Percentiles rank a stretch among this genome's conserved stretches.
These are phyloP conservation scores for Zalaria sp. DNA, from an alignment of 2,329 filamentous ascomycete genomes.

Conservation along the genomic window DNA sequence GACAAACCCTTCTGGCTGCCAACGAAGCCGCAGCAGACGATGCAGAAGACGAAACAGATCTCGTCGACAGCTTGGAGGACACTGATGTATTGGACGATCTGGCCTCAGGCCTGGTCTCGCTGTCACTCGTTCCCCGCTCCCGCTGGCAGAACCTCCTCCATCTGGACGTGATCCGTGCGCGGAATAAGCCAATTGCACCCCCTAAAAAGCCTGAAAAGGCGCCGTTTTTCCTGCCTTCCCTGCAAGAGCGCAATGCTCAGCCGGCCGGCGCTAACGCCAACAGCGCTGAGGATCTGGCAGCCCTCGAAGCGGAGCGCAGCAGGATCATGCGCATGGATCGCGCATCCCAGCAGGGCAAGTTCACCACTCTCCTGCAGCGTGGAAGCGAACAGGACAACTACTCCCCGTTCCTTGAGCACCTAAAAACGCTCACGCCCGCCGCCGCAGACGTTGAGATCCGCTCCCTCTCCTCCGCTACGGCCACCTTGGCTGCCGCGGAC, in stretches of 20 bases:
- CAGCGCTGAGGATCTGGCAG: slow-evolving; percentile 17
- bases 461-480: slow-evolving; percentile 45
- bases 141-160: slow-evolving; percentile 92
- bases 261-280: slow-evolving; percentile 12
- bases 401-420: slow-evolving; percentile 56
- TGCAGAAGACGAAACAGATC: slow-evolving; percentile 35
- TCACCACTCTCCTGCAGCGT: slow-evolving; percentile 34
- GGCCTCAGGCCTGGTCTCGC: slow-evolving; percentile 66
- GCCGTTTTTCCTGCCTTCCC: slow-evolving; percentile 80
- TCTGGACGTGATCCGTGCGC: slow-evolving; percentile 75
- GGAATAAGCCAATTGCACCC: slow-evolving; percentile 86
- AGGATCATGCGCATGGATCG: slow-evolving; percentile 15
- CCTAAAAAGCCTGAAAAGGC: slow-evolving; percentile 88
- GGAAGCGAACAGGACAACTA: slow-evolving; percentile 44
- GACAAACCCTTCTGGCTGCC: slow-evolving; percentile 60
- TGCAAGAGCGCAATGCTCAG: slow-evolving; percentile 25
- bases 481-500: slow-evolving; percentile 8
- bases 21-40: slow-evolving; percentile 43
- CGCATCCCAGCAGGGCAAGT: slow-evolving; percentile 15
- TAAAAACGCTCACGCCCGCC: slow-evolving; percentile 70
- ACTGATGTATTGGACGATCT: slow-evolving; percentile 34
- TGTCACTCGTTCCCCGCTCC: slow-evolving; percentile 79
- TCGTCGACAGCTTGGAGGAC: slow-evolving; percentile 39
- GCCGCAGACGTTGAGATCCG: slow-evolving; percentile 84
- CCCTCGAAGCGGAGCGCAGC: slow-evolving; percentile 16